Evolutionary conservation across 192 early-diverging fungal genomes (phyloP).

Genomic region (Coemansia sp.): DNA sequence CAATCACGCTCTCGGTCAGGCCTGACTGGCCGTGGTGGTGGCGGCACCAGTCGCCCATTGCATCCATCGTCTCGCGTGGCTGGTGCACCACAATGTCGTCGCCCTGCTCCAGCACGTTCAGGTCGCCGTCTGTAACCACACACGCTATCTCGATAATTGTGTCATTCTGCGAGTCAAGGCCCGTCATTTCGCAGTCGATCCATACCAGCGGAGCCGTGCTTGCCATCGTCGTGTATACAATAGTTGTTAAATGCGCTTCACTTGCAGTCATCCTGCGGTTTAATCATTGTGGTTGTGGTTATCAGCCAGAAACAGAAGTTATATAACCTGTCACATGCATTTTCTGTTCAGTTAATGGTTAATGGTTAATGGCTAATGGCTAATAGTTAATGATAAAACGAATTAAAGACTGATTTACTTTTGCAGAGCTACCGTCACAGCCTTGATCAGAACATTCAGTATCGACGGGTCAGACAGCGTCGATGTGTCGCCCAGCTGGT

Average conservation of each 20-base stretch:
- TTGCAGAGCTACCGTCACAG: conserved; percentile 30
- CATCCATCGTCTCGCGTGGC: conserved; percentile 70
- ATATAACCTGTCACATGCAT: too few relatives aligned
- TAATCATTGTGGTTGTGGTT: too few relatives aligned
- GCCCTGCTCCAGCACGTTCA: conserved; percentile 79
- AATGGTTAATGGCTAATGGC: too few relatives aligned
- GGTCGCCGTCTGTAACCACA: conserved; percentile 84
- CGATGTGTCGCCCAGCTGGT: conserved; percentile 83
- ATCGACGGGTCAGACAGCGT: conserved; percentile 83
- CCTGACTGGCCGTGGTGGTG: conserved; percentile 85
- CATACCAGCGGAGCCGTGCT: conserved; percentile 42
- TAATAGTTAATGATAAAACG: not conserved
- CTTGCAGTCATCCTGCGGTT: too few relatives aligned
- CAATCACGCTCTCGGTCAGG: conserved; percentile 71
- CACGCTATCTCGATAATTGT: conserved; percentile 88
- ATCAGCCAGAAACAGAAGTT: too few relatives aligned
- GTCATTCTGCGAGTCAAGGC: conserved; percentile 60
- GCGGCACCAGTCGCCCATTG: conserved; percentile 91
- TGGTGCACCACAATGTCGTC: conserved; percentile 75
- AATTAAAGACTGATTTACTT: conserved; percentile 13
- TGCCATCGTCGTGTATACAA: not conserved
- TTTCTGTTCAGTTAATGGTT: too few relatives aligned
- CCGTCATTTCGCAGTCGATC: conserved; percentile 59
- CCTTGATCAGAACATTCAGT: conserved; percentile 56
- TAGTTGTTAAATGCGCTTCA: too few relatives aligned